Evolutionary conservation across 768 basidiomycete species (phyloP).

Genomic region (Lyophyllum decastes): DNA sequence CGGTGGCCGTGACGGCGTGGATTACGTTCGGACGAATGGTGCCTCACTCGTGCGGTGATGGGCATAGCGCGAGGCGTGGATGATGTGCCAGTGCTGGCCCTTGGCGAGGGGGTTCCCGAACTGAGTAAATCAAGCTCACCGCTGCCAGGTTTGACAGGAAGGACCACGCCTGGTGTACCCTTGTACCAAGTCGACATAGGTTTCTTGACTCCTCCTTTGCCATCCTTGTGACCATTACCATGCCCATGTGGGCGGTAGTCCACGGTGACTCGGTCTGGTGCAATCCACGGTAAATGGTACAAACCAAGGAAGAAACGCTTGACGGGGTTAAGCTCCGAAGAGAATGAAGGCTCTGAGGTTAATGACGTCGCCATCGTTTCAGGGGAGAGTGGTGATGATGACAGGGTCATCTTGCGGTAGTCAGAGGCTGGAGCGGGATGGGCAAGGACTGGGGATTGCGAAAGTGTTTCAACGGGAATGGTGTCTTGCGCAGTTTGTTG

Average conservation of each 20-base stretch:
- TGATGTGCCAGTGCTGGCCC: slow-evolving; percentile 21
- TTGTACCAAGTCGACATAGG: slow-evolving; percentile 37
- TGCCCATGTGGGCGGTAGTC: slow-evolving; percentile 42
- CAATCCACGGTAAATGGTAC: slow-evolving; percentile 49
- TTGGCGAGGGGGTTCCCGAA: slow-evolving; percentile 25
- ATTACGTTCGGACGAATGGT: slow-evolving; percentile 20
- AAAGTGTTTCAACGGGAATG: slow-evolving; percentile 3
- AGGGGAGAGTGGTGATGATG: slow-evolving; percentile 23
- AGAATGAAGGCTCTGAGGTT: slow-evolving; percentile 37
- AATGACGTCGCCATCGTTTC: slow-evolving; percentile 22
- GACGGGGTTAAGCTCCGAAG: slow-evolving; percentile 37
- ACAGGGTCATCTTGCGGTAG: slow-evolving; percentile 38
- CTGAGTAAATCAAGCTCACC: slow-evolving; percentile 34
- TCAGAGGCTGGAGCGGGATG: slow-evolving; percentile 34
- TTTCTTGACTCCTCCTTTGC: slow-evolving; percentile 22
- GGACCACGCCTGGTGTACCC: slow-evolving; percentile 22
- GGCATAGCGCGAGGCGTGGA: slow-evolving; percentile 19
- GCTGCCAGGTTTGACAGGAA: slow-evolving; percentile 22
- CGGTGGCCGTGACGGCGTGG: slow-evolving; percentile 20
- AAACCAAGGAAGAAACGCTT: slow-evolving; percentile 42
- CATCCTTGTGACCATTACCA: slow-evolving; percentile 13
- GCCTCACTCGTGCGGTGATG: slow-evolving; percentile 1
- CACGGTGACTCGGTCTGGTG: slow-evolving; percentile 42
- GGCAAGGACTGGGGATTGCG: slow-evolving; percentile 31
- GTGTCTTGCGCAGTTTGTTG: slow-evolving; percentile 7